Evolutionary conservation across 106 monocot genomes (phyloP).

Genomic region (Dendrobium huoshanense): DNA sequence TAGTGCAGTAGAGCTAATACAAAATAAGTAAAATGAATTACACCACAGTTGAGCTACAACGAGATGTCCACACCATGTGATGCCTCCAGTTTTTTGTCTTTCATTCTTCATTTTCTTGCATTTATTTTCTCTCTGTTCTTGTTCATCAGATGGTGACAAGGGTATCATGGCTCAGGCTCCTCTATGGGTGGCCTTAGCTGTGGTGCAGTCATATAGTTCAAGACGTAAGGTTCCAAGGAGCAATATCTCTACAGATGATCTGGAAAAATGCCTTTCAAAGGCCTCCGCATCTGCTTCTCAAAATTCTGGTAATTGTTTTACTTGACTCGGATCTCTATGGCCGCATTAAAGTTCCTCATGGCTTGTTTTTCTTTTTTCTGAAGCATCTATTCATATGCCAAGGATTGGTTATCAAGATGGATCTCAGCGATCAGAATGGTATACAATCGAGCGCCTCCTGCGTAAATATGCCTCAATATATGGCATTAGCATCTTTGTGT

Average conservation of each 20-base stretch:
- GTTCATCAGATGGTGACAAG: constrained; percentile 20
- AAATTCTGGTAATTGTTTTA: constrained; percentile 59
- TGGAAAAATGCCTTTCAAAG: constrained; percentile 73
- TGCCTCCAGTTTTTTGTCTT: neutral
- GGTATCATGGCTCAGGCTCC: constrained; percentile 11
- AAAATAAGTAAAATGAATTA: neutral
- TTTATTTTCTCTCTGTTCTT: neutral
- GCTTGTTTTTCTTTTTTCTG: neutral
- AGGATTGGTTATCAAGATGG: constrained; percentile 85
- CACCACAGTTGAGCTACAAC: neutral
- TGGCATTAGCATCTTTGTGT: constrained; percentile 80
- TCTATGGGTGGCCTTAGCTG: constrained; percentile 73
- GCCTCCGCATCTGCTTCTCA: constrained; percentile 77
- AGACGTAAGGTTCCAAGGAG: constrained; percentile 85
- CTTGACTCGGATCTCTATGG: neutral
- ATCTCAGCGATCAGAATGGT: constrained; percentile 82
- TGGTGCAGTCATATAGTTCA: constrained; percentile 91
- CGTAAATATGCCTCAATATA: constrained; percentile 72
- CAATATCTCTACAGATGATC: constrained; percentile 54
- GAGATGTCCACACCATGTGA: neutral
- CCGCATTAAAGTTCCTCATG: too few relatives aligned
- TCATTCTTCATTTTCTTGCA: neutral
- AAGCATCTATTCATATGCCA: constrained; percentile 93
- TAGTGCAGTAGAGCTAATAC: neutral
- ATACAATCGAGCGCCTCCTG: constrained; percentile 82